Base-by-base conservation (phyloP, 495 filamentous ascomycete genomes). In the Xylaria telfairii region DNA sequence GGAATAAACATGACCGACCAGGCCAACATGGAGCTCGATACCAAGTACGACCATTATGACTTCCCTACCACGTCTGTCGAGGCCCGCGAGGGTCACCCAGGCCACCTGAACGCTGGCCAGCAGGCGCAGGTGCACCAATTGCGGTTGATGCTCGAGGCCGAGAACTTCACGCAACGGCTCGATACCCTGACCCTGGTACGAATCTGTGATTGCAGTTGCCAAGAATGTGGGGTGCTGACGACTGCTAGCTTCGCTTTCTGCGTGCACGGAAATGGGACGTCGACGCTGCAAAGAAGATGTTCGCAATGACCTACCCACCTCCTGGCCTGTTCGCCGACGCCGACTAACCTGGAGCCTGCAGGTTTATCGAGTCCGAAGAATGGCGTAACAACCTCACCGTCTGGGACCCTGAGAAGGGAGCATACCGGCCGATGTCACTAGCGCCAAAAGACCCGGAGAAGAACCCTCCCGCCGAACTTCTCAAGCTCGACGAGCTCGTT, bases 21-120 rank as follows among this genome's bases (percentile, higher is more conserved):
- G 68, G 72, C 69, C 44, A 74, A 77, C 71, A 81, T 92, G 80
- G 82, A 90, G 78, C 84, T 89, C 66, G 92, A 97, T 80, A 86
- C 93, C 74, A 97, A 97, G 82, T 98, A 98, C 86, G 95, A 99
- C 82, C 82, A 95, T 83, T 97, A 97, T 84, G 95, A 97, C 78
- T 98, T 86, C 83, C 96, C 96, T 63, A 95, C 90, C 64, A 94
- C 87, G 30, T 88, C 91, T 53, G 90, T 93, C 47, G 86, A 87
- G 57, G 75, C 85, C 13, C 87, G 90, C 74, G 82, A 83, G 72
- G 96, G 96, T 56, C 96, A 98, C 80, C 91, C 96, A 67, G 96
- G 96, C 76, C 90, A 95, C 79, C 92, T 95, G 75, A 97, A 92
- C 32, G 85, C 87, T 42, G 88, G 92, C 77, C 94, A 99, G 83